Base-by-base conservation (phyloP, 257 asterid species). In the Rhazya stricta region DNA sequence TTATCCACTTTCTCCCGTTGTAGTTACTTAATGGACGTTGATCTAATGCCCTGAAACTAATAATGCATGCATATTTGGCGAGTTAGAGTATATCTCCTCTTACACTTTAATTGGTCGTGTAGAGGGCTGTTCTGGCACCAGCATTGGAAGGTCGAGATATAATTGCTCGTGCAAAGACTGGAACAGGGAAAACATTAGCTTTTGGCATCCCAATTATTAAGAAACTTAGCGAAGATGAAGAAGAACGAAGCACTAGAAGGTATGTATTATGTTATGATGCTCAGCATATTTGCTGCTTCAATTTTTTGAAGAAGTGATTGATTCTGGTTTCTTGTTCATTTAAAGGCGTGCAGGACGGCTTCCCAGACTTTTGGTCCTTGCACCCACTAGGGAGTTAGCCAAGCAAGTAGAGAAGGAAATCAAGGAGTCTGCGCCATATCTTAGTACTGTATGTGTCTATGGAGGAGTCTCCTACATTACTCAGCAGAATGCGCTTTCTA, bases 121-220 rank as follows among this genome's bases (percentile, higher is more conserved):
- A 95, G 98, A 95, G 98, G 78, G 90, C 97, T 83, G 99, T 95
- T 15, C 80, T 95, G 42, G 82, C 85, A 66, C 99, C 99, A 37
- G 97, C 98, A 61, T 9, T 95, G 85, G 94, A 91, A 82, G 96
- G 99, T 34, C 88, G 91, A 32, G 98, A 95, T 85, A 86, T 95
- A 80, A 95, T 95, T 79, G 99, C 88, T 78, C 96, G 99, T 58
- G 99, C 99, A 46, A 95, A 95, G 86, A 95, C 99, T 39, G 99
- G 98, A 76, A 95, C 99, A 2, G 99, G 99, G 70, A 95, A 95
- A 86, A 95, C 99, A 58, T 85, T 95, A 72, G 99, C 98, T n/a
- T 95, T 95, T 79, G 99, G 97, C n/a, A 89, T 95, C 73, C 99
- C 99, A 0, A 90, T 95, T 72, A 67, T 95, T 66, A 95, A 90